Evolutionary conservation across 352 stramenopile genomes (phyloP).

Genomic region (Phytophthora idaei): DNA sequence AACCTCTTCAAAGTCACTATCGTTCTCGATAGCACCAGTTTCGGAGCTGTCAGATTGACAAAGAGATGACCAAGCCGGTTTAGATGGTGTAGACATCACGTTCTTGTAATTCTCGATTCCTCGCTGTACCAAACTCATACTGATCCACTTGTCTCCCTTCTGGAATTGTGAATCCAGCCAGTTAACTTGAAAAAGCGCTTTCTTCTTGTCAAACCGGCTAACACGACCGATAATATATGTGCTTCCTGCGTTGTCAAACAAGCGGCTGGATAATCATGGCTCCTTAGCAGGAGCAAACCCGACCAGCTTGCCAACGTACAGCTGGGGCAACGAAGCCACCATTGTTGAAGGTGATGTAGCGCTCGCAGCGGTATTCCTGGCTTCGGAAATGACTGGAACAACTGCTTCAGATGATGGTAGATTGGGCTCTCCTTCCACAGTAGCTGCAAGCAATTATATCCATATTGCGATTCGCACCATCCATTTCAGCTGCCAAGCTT

Average conservation of each 20-base stretch:
- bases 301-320: conserved; percentile 14
- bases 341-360: background rate
- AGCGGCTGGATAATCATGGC: conserved; percentile 3
- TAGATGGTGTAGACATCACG: conserved; percentile 6
- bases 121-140: conserved; percentile 1
- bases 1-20: conserved; percentile 14
- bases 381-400: background rate
- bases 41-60: conserved; percentile 12
- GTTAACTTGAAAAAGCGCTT: conserved; percentile 12
- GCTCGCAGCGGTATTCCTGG: no score
- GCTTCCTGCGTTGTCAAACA: conserved; percentile 13
- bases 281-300: conserved; percentile 17
- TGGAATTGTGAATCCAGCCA: conserved; percentile 29
- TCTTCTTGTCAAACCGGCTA: conserved; percentile 15
- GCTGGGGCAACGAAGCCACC: background rate
- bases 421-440: no score
- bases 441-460: no score
- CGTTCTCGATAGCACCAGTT: background rate
- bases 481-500: background rate
- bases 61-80: conserved; percentile 9
- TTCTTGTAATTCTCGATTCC: conserved; percentile 22
- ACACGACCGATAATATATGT: conserved; percentile 18
- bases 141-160: conserved; percentile 2
- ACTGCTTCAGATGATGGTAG: no score
- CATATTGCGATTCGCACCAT: background rate